Conservation (phyloP, 148 eudicot genomes). For the Bassia scoparia region DNA sequence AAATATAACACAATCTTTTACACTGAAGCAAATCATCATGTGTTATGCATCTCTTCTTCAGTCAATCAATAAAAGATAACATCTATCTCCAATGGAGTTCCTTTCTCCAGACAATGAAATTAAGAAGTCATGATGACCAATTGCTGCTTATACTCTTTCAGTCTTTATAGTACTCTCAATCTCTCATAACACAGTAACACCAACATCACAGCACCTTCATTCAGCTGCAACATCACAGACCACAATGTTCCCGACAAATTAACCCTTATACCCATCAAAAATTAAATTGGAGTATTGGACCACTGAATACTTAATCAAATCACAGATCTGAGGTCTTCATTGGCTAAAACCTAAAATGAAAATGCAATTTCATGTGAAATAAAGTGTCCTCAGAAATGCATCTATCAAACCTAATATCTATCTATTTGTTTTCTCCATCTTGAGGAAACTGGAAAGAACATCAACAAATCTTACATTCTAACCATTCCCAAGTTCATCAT, state of each 20-base stretch:
- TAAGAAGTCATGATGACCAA: background rate
- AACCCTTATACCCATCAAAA: background rate
- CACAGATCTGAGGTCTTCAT: background rate
- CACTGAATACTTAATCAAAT: background rate
- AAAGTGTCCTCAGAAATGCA: background rate
- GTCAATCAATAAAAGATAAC: background rate
- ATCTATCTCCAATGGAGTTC: background rate
- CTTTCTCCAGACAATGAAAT: background rate
- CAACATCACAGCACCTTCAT: constrained; percentile 1
- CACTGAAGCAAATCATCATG: background rate
- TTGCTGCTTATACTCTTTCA: too few relatives aligned
- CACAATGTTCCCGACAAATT: background rate
- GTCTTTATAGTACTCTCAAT: background rate
- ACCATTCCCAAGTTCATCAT: too few relatives aligned
- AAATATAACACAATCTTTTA: background rate
- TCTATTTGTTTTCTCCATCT: too few relatives aligned
- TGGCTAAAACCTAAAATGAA: background rate
- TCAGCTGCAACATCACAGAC: background rate
- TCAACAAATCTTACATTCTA: too few relatives aligned
- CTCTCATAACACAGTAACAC: background rate
- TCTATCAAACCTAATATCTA: too few relatives aligned
- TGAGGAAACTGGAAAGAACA: too few relatives aligned
- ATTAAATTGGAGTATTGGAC: background rate
- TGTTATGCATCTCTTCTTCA: background rate
- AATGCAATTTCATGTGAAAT: background rate